A percentile compares a stretch with the other conserved stretches of the same genome.
Conservation (phyloP, 257 asterid genomes). For the Ballota nigra region DNA sequence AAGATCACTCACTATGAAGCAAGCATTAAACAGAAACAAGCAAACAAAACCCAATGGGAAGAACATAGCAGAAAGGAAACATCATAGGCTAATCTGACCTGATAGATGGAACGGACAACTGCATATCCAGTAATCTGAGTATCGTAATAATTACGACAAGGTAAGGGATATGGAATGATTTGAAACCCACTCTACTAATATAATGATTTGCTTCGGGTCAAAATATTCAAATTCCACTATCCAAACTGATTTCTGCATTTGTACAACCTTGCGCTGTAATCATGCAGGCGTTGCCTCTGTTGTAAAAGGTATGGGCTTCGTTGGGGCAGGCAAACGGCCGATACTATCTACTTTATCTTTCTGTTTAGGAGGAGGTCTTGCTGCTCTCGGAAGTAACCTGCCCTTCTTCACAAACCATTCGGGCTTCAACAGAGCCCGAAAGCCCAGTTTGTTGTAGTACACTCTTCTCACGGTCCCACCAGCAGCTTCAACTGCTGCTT, state of each 20-base stretch:
- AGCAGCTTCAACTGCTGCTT: slow-evolving; percentile 88
- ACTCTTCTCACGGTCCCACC: slow-evolving; percentile 94
- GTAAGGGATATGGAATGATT: too few relatives aligned
- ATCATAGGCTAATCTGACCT: too few relatives aligned
- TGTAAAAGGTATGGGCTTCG: slow-evolving; percentile 73
- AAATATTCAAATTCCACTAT: too few relatives aligned
- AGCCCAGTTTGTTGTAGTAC: slow-evolving; percentile 80
- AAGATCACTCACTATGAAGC: too few relatives aligned
- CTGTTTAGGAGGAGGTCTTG: slow-evolving; percentile 92
- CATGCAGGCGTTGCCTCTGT: slow-evolving; percentile 37
- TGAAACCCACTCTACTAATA: too few relatives aligned
- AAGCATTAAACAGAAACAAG: too few relatives aligned
- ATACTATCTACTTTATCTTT: slow-evolving; percentile 81
- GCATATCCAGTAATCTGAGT: too few relatives aligned
- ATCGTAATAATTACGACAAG: too few relatives aligned
- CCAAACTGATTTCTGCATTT: not conserved
- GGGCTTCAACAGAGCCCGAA: slow-evolving; percentile 80
- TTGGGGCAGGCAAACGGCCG: slow-evolving; percentile 92
- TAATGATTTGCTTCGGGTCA: too few relatives aligned
- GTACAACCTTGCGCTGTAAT: not conserved
- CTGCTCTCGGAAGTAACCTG: slow-evolving; percentile 80
- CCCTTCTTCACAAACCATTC: slow-evolving; percentile 99
- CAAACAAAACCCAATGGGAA: too few relatives aligned
- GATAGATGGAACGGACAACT: too few relatives aligned
- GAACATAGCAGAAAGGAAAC: too few relatives aligned